phyloP scores from a whole-genome alignment of 176 grass and related monocot genomes.

The Hordeum vulgare region MorexV3_pseudomolecules_assembly NC_058519.1:657244609-657245108 shows the following conservation, averaged over 20 bases:
- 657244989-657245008: neutral
- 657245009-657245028: too few relatives aligned
- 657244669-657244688: neutral
- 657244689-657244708: too few relatives aligned
- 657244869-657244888: slow-evolving; percentile 14
- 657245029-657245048: too few relatives aligned
- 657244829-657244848: slow-evolving; percentile 52
- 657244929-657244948: slow-evolving; percentile 42
- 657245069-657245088: too few relatives aligned
- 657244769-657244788: slow-evolving; percentile 45
- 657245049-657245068: too few relatives aligned
- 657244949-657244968: neutral
- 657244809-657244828: slow-evolving; percentile 38
- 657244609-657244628: slow-evolving; percentile 43
- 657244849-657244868: slow-evolving; percentile 28
- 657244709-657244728: too few relatives aligned
- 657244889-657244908: slow-evolving; percentile 30
- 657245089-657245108: too few relatives aligned
- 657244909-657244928: slow-evolving; percentile 13
- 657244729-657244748: slow-evolving; percentile 47
- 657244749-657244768: slow-evolving; percentile 63
- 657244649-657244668: slow-evolving; percentile 3
- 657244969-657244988: slow-evolving; percentile 15
- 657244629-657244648: slow-evolving; percentile 39
- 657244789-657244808: slow-evolving; percentile 56